These are phyloP conservation scores for Polyporus tsugae DNA, from an alignment of 1,284 basidiomycete genomes.

Conservation along the genomic window DNA sequence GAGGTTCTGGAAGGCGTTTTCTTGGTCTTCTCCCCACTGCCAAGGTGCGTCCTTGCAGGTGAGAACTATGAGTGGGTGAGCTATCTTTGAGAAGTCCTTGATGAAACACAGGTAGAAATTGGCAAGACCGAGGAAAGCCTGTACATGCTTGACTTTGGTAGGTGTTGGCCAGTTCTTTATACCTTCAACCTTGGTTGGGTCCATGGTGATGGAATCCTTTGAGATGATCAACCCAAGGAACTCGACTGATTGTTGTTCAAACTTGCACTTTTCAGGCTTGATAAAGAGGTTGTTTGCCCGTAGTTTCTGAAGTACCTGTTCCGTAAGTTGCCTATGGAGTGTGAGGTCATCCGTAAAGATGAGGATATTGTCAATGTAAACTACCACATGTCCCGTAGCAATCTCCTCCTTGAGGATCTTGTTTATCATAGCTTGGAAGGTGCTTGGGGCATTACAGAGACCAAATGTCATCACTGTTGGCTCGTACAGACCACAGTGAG, in stretches of 20 bases:
- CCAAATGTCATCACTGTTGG: slow-evolving; percentile 26
- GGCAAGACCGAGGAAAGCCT: slow-evolving; percentile 25
- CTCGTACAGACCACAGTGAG: slow-evolving; percentile 22
- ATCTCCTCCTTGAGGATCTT: slow-evolving; percentile 4
- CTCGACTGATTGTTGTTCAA: slow-evolving; percentile 33
- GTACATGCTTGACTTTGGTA: slow-evolving; percentile 17
- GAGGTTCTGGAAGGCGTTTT: slow-evolving; percentile 41
- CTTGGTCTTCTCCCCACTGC: slow-evolving; percentile 27
- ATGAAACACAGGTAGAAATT: slow-evolving; percentile 42
- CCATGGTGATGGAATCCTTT: slow-evolving; percentile 43
- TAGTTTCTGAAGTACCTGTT: slow-evolving; percentile 42
- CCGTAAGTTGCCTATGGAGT: slow-evolving; percentile 25
- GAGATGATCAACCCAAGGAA: slow-evolving; percentile 19
- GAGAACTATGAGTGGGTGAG: slow-evolving; percentile 37
- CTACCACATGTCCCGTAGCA: background rate
- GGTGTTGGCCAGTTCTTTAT: slow-evolving; percentile 48
- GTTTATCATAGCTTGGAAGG: background rate
- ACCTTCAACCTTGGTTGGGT: slow-evolving; percentile 45
- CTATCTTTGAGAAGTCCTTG: slow-evolving; percentile 39
- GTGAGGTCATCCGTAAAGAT: background rate
- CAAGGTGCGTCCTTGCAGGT: slow-evolving; percentile 28
- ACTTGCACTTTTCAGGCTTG: slow-evolving; percentile 44
- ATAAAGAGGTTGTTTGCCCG: slow-evolving; percentile 26
- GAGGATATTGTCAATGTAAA: slow-evolving; percentile 19
- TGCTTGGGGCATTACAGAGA: background rate